Evolutionary conservation across 2,329 filamentous ascomycete genomes (phyloP).

Genomic region (Penicillium sp.): DNA sequence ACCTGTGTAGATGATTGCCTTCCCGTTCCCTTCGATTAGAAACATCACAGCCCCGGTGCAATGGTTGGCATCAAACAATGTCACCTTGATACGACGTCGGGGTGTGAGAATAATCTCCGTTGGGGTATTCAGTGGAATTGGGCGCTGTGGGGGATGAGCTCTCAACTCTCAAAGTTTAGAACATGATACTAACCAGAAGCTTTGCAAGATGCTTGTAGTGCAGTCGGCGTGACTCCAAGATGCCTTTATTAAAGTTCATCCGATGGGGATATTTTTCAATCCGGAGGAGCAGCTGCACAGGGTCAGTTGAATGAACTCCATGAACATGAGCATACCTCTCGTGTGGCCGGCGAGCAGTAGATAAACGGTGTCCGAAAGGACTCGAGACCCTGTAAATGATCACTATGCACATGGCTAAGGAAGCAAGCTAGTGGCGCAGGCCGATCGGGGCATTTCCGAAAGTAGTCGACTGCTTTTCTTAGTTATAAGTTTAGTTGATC

Average conservation of each 20-base stretch:
- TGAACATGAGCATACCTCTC: slow-evolving; percentile 51
- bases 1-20: slow-evolving; percentile 80
- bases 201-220: slow-evolving; percentile 74
- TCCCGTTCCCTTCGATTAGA: slow-evolving; percentile 70
- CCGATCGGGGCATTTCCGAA: slow-evolving; percentile 57
- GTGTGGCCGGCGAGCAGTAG: slow-evolving; percentile 83
- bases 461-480: slow-evolving; percentile 69
- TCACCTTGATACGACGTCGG: slow-evolving; percentile 69
- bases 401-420: slow-evolving; percentile 87
- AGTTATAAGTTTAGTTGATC: slow-evolving; percentile 2
- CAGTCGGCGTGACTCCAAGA: slow-evolving; percentile 70
- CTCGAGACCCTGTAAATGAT: slow-evolving; percentile 81
- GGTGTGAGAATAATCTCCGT: slow-evolving; percentile 72
- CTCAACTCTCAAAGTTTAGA: background rate
- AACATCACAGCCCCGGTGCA: slow-evolving; percentile 92
- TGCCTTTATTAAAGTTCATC: slow-evolving; percentile 74
- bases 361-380: slow-evolving; percentile 75
- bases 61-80: slow-evolving; percentile 87
- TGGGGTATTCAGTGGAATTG: slow-evolving; percentile 78
- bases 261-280: slow-evolving; percentile 77
- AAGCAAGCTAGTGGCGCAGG: slow-evolving; percentile 76
- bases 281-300: slow-evolving; percentile 63
- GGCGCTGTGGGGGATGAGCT: slow-evolving; percentile 53
- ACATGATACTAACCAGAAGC: slow-evolving; percentile 54
- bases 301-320: background rate